phyloP scores from a whole-genome alignment of 2,329 filamentous ascomycete species.

The Remersonia thermophila region DNA sequence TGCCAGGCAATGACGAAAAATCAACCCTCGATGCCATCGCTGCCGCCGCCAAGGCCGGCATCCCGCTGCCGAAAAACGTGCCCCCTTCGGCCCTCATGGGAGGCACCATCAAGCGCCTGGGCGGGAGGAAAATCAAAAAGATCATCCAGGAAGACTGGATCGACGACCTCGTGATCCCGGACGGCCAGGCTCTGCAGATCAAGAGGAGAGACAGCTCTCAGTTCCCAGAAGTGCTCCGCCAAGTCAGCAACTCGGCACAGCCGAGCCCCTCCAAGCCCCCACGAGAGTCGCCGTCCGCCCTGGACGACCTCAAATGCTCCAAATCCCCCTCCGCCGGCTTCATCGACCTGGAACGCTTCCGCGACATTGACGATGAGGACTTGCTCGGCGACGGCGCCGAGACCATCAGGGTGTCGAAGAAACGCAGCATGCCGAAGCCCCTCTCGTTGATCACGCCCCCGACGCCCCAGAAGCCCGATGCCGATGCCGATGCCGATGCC shows the following conservation, averaged over 20 bases:
- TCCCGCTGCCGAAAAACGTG: slow-evolving; percentile 77
- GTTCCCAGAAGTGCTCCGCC: slow-evolving; percentile 57
- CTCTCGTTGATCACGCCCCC: slow-evolving; percentile 44
- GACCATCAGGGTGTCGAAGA: slow-evolving; percentile 58
- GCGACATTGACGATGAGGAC: slow-evolving; percentile 48
- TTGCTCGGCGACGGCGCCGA: slow-evolving; percentile 51
- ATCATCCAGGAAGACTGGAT: slow-evolving; percentile 71
- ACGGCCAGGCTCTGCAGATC: slow-evolving; percentile 47
- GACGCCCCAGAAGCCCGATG: slow-evolving; percentile 35
- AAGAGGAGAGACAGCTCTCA: slow-evolving; percentile 47
- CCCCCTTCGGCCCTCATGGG: slow-evolving; percentile 81
- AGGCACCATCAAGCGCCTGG: slow-evolving; percentile 84
- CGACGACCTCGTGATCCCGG: slow-evolving; percentile 62
- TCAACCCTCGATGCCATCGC: slow-evolving; percentile 78
- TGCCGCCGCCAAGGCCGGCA: slow-evolving; percentile 76
- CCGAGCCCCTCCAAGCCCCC: slow-evolving; percentile 35
- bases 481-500: slow-evolving; percentile 18
- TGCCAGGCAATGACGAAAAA: slow-evolving; percentile 74
- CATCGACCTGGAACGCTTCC: slow-evolving; percentile 51
- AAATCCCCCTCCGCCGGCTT: slow-evolving; percentile 23
- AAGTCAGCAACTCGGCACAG: slow-evolving; percentile 48
- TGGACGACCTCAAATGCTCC: slow-evolving; percentile 18
- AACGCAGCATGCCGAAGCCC: slow-evolving; percentile 36
- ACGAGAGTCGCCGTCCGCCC: slow-evolving; percentile 11
- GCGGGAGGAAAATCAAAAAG: slow-evolving; percentile 59